A percentile compares a stretch with the other conserved stretches of the same genome.
These are phyloP conservation scores for Pleurotus giganteus DNA, from an alignment of 768 basidiomycete genomes.

Conservation along the genomic window DNA sequence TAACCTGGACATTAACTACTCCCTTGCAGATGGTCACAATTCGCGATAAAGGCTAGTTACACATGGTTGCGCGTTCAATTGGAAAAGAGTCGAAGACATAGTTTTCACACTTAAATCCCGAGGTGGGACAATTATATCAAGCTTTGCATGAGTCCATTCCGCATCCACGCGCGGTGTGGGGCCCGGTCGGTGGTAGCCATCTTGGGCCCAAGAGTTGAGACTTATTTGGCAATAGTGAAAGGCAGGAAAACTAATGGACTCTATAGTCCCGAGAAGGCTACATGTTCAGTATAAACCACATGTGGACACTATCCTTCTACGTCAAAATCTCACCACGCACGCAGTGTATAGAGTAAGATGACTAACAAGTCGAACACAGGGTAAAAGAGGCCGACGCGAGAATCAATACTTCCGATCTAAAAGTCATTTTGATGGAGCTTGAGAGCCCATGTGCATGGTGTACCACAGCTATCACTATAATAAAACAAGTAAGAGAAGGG, in stretches of 20 bases:
- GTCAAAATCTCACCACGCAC: not conserved
- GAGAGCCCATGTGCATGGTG: too few species aligned
- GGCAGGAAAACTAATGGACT: not conserved
- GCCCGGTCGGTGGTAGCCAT: too few species aligned
- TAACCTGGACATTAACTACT: not conserved
- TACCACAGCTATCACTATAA: too few species aligned
- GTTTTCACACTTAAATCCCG: not conserved
- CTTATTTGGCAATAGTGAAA: too few species aligned
- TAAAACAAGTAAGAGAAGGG: too few species aligned
- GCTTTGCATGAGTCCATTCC: not conserved
- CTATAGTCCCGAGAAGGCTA: not conserved
- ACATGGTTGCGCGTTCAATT: not conserved
- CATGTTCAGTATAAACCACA: not conserved
- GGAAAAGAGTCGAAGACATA: not conserved
- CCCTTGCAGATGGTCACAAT: slow-evolving; percentile 2
- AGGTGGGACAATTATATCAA: not conserved
- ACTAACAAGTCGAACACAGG: not conserved
- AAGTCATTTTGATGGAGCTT: too few species aligned
- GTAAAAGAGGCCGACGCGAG: not conserved
- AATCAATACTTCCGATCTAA: not conserved
- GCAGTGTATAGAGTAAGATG: not conserved
- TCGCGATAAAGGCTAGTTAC: slow-evolving; percentile 1
- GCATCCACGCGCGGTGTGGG: not conserved
- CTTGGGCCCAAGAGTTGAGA: too few species aligned
- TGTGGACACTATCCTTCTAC: not conserved